Evolutionary conservation across 805 yeast genomes (phyloP), one percentile per base, ranked within the genome.

Genomic region (Monosporozyma siamensis): DNA sequence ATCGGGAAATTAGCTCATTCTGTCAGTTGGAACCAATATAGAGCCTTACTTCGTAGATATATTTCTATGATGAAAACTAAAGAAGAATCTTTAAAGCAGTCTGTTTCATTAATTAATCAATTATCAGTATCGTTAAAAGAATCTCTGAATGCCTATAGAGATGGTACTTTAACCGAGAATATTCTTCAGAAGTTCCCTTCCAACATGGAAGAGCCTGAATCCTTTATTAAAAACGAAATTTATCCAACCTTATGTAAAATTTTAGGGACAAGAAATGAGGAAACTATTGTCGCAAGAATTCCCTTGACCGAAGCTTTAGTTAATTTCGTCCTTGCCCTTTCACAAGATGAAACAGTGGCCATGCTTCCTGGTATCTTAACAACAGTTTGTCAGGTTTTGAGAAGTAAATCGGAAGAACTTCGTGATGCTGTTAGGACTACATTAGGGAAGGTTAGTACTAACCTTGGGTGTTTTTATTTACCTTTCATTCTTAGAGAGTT

Each of bases 361-460:
- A 76, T 78, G 39, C 69, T 92, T 20, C 95, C 97, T 0, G 92
- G 94, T 20, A 73, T 83, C 10, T 68, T 92, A 49, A 84, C 96
- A 0, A 77, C 79, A 48, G 71, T 88, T n/a, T 88, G 96, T 59
- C 97, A 90, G 58, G 82, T 86, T 24, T 69, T 92, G 59, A 72
- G 96, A 50, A 77, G 92, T 22, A 77, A 86, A 56, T 76, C 89
- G 3, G 95, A 87, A 59, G 95, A 83, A 46, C 68, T 89, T 32
- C 78, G 98, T 65, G 96, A 92, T 55, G 77, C 86, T 2, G 81
- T 85, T 8, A 74, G 98, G 55, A 81, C 79, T 47, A 77, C 82
- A 15, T 66, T 92, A 41, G 78, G 85, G 20, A 74, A 73, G 48
- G 77, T 88, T 38, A 70, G 83, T 2, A 53, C 63, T 1, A 66